These are phyloP conservation scores for Luvunga scandens DNA, from an alignment of 345 rosid genomes.

Conservation along the genomic window DNA sequence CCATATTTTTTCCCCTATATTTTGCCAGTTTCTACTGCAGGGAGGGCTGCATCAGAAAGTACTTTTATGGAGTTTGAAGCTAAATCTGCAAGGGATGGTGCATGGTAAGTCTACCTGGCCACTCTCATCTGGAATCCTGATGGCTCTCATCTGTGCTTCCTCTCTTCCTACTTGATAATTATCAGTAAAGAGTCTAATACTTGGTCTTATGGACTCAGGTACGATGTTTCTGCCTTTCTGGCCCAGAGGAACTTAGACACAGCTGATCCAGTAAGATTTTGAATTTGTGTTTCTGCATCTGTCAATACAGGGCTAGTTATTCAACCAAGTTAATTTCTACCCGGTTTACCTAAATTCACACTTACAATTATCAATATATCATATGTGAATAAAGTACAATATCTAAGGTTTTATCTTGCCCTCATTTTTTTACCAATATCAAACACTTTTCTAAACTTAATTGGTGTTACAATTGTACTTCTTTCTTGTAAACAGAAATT, in stretches of 20 bases:
- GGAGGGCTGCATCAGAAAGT: constrained; percentile 59
- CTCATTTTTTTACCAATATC: not conserved
- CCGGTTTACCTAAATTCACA: not conserved
- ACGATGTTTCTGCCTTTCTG: constrained; percentile 75
- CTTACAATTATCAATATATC: not conserved
- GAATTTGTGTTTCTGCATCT: not conserved
- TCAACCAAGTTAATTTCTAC: not conserved
- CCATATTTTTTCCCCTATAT: not conserved
- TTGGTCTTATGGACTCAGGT: constrained; percentile 47
- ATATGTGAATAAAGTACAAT: not conserved
- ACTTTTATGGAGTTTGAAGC: constrained; percentile 89
- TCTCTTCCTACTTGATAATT: constrained; percentile 2
- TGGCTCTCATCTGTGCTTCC: constrained; percentile 12
- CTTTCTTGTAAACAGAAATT: not conserved
- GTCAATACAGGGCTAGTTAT: not conserved
- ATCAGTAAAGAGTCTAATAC: not conserved
- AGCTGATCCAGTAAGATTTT: constrained; percentile 63
- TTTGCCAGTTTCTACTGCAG: constrained; percentile 43
- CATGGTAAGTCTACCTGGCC: constrained; percentile 62
- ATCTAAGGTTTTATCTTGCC: not conserved
- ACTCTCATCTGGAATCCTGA: constrained; percentile 10
- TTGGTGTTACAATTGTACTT: not conserved
- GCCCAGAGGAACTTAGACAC: constrained; percentile 71
- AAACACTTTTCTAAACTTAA: not conserved
- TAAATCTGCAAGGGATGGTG: constrained; percentile 95